Base-by-base conservation (phyloP, 352 stramenopile genomes). In the Blastocystis sp. region DNA sequence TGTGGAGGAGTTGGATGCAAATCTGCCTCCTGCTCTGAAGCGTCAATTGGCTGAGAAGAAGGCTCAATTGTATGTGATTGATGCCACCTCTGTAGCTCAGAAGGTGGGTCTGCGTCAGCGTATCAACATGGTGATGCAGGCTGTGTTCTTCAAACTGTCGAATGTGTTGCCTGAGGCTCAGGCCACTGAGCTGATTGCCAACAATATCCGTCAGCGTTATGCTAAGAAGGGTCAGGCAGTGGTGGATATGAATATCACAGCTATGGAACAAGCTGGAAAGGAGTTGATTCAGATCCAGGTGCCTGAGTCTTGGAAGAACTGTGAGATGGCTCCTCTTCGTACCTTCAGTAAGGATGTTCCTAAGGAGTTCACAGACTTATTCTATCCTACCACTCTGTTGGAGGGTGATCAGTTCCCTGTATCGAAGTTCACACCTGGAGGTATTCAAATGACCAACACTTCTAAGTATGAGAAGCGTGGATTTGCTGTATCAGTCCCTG, bases 71-170 rank as follows among this genome's bases (percentile, higher is more conserved):
- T 80, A 80, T 46, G 69, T 80, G 54, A 59, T 80, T 32, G 54
- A 80, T 37, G 69, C 69, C 27, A 59, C 49, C 39, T 35, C 49
- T 7, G 69, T 59, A 32, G 49, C 90, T 16, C 56, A 73, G 46
- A 89, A 90, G 54, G 90, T 88, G 67, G 90, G 90, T 19, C 88
- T 92, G 7, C 61, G 71, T 49, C 88, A 89, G 46, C 89, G 89
- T 46, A 93, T 92, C 87, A 92, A 92, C 86, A 92, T 92, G 89
- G 91, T 92, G 24, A 89, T 89, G 86, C 86, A 89, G 67, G 46
- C 58, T 14, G 21, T n/a, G n/a, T n/a, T n/a, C n/a, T n/a, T n/a
- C n/a, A n/a, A n/a, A n/a, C n/a, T n/a, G n/a, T n/a, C n/a, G n/a
- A n/a, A n/a, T n/a, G n/a, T n/a, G n/a, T n/a, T n/a, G n/a, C n/a